A percentile compares a stretch with the other conserved stretches of the same genome.
These are phyloP conservation scores for Chytriomyces sp. DNA, from an alignment of 192 early-diverging fungal genomes.

Conservation along the genomic window DNA sequence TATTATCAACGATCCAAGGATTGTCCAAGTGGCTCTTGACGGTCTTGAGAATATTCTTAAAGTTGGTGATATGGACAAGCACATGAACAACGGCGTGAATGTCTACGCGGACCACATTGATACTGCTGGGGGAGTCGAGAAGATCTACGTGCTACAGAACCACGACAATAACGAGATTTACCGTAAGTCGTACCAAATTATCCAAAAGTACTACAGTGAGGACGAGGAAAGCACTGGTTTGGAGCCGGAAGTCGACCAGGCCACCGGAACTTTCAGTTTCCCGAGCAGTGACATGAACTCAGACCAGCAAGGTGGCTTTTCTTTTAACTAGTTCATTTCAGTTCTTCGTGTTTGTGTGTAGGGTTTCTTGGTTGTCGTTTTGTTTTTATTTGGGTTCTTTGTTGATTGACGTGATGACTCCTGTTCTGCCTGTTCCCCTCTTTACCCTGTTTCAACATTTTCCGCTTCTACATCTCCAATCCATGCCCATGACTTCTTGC, in stretches of 20 bases:
- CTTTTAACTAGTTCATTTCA: conserved; percentile 1
- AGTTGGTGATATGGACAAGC: conserved; percentile 87
- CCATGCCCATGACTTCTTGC: neutral
- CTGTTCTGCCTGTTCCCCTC: neutral
- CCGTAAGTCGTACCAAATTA: conserved; percentile 92
- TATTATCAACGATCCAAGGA: conserved; percentile 89
- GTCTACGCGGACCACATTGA: conserved; percentile 89
- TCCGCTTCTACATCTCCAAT: neutral
- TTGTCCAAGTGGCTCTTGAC: conserved; percentile 95
- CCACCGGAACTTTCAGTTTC: conserved; percentile 82
- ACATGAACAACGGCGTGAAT: conserved; percentile 68
- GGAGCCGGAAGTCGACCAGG: conserved; percentile 69
- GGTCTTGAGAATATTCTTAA: conserved; percentile 97
- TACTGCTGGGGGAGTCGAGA: conserved; percentile 92
- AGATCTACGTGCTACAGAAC: conserved; percentile 90
- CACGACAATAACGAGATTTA: conserved; percentile 98
- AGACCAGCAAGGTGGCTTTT: conserved; percentile 20
- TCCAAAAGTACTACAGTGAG: conserved; percentile 92
- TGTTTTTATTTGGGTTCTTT: neutral
- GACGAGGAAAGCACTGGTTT: conserved; percentile 73
- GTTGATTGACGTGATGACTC: neutral
- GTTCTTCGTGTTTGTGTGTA: neutral
- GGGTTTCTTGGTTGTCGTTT: neutral
- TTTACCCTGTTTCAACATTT: neutral
- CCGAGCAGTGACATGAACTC: conserved; percentile 33